phyloP scores from a whole-genome alignment of 345 rosid genomes.

The Populus simonii region DNA sequence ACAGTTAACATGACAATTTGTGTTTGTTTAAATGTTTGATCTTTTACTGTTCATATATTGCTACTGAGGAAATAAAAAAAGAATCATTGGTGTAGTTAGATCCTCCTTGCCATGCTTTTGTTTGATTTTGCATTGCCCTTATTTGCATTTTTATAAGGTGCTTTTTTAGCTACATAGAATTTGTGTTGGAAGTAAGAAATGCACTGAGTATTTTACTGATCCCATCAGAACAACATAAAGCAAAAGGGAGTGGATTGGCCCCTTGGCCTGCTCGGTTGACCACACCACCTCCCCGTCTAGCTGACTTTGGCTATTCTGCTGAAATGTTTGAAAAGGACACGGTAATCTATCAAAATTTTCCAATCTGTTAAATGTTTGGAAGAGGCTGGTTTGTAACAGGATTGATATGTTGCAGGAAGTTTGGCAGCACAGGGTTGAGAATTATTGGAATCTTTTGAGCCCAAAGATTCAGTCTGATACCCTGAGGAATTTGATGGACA shows the following conservation, averaged over 20 bases:
- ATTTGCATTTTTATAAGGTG: neutral
- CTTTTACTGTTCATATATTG: neutral
- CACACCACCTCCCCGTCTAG: conserved; percentile 80
- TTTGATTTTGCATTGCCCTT: neutral
- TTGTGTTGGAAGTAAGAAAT: neutral
- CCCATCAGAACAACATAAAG: conserved; percentile 63
- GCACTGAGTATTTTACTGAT: conserved; percentile 15
- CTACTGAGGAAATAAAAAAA: neutral
- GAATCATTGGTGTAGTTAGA: neutral
- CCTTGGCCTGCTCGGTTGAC: conserved; percentile 97
- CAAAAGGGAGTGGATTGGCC: conserved; percentile 84
- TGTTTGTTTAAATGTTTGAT: neutral
- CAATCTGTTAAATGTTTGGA: conserved; percentile 6
- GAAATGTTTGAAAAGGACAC: conserved; percentile 82
- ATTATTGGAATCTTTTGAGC: conserved; percentile 76
- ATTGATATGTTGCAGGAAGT: conserved; percentile 45
- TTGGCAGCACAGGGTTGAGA: conserved; percentile 72
- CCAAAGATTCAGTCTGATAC: conserved; percentile 66
- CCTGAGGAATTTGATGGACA: conserved; percentile 91
- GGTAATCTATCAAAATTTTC: conserved; percentile 37
- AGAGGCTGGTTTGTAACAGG: conserved; percentile 9
- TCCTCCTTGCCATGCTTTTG: neutral
- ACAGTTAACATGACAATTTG: neutral
- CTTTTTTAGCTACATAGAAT: neutral
- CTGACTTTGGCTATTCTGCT: conserved; percentile 79